Evolutionary conservation across 176 grass and related monocot genomes (phyloP), one percentile per base, ranked within the genome.

Genomic region (Phyllostachys edulis): DNA sequence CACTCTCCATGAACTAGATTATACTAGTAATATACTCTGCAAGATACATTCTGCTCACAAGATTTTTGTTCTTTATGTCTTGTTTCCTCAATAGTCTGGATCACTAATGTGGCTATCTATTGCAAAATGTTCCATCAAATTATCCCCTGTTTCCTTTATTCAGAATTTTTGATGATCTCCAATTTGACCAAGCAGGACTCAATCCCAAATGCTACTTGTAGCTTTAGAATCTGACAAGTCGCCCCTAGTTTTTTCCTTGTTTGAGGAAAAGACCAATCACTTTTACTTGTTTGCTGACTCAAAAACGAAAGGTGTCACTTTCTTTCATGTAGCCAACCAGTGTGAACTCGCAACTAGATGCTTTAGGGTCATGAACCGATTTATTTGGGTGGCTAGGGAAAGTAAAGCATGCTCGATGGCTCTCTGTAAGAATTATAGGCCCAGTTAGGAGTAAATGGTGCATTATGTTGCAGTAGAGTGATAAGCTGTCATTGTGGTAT

Each of bases 401-500:
- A 77, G 20, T 75, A 63, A 49, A 47, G 26, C 49, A 79, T 52
- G 32, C 27, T 71, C 7, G 11, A 51, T 54, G 24, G 36, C 12
- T 81, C 45, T 27, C 12, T 20, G 4, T 46, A 5, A 41, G 21
- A 50, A 82, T 26, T 69, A 77, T 2, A 18, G 63, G 15, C 46
- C 40, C 57, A 76, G 9, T 37, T 85, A 20, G 47, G 39, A 56
- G 8, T 38, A 39, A 20, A 13, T 63, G 63, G 15, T 69, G 40
- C 27, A 56, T 21, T 80, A 36, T 73, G 80, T 37, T 67, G 5
- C 8, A 26, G 40, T 7, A 69, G 32, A 88, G 29, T 26, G 69
- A 50, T 44, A 59, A 34, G 69, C 40, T 62, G 52, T 50, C 26
- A 69, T 60, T 89, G 60, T 84, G 81, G 76, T 62, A 69, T 41